Conservation (phyloP, 352 stramenopile species). For the Globisporangium mamillatum region DNA sequence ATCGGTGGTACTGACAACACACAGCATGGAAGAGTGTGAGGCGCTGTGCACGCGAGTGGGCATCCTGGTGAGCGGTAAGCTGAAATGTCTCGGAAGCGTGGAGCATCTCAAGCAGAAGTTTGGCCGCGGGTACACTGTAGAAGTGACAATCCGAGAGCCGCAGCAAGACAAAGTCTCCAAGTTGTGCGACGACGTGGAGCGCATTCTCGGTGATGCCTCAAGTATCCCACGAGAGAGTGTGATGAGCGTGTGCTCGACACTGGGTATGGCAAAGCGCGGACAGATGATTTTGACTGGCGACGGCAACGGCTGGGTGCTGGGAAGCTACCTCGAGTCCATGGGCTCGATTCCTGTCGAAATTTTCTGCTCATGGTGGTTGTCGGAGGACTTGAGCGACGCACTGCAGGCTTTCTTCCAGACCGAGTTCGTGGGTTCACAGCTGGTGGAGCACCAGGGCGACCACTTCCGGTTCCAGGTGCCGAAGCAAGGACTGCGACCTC, state of each 20-base stretch:
- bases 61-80: conserved; percentile 58
- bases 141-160: conserved; percentile 59
- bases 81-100: conserved; percentile 78
- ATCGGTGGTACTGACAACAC: conserved; percentile 65
- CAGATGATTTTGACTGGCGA: conserved; percentile 34
- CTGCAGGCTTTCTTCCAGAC: conserved; percentile 41
- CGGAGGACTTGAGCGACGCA: conserved; percentile 36
- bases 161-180: conserved; percentile 13
- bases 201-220: conserved; percentile 15
- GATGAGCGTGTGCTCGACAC: conserved; percentile 26
- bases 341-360: conserved; percentile 46
- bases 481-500: conserved; percentile 45
- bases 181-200: conserved; percentile 16
- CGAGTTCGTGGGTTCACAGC: conserved; percentile 36
- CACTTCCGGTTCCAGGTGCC: conserved; percentile 74
- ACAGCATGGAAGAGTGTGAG: conserved; percentile 85
- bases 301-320: conserved; percentile 39
- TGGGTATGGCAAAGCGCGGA: conserved; percentile 30
- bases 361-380: conserved; percentile 60
- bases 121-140: conserved; percentile 91
- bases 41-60: conserved; percentile 66
- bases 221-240: conserved; percentile 32
- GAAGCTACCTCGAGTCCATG: conserved; percentile 39
- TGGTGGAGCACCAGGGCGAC: conserved; percentile 63
- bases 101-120: conserved; percentile 97